Evolutionary conservation across 345 rosid genomes (phyloP), one percentile per base, ranked within the genome.

Genomic region (Corchorus capsularis): DNA sequence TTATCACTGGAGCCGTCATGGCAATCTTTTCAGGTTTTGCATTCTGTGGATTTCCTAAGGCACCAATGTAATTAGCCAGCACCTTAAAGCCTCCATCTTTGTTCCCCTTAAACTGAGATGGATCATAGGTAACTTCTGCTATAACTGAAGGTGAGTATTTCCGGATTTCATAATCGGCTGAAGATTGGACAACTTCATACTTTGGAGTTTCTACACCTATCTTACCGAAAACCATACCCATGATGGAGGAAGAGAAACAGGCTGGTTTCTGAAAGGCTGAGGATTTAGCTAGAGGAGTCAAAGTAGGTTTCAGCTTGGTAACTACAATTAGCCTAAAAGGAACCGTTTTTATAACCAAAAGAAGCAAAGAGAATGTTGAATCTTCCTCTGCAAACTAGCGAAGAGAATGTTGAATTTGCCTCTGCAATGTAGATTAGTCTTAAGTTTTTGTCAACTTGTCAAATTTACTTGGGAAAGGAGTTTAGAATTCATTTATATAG

Each of bases 1-100:
- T 91, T 69, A 91, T 90, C 71, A 92, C 97, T 32, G 77, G 98
- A 39, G 94, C 77, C n/a, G 94, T 90, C 98, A 90, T 91, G 15
- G 94, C 94, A 8, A 91, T 88, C 56, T 83, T 87, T 78, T 93
- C 98, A 41, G 93, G 90, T 61, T 86, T 89, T 50, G 87, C 77
- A 70, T 94, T 94, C 83, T 89, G 90, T 0, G 97, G 96, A 67
- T 90, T 83, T 37, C 96, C 97, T 0, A 92, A 77, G 6, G 92
- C 97, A 1, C 97, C 98, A 34, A 94, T 94, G 82, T 92, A 94
- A 57, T 87, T 88, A 3, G 96, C 97, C 72, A 94, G 78, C 8
- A 90, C 77, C 57, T 74, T 72, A 83, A 94, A 94, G 71, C 98
- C 94, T 0, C 97, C 97, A 72, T 94, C 98, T 84, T 82, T 89